Conservation (phyloP, 257 asterid genomes). For the Scutellaria barbata region DNA sequence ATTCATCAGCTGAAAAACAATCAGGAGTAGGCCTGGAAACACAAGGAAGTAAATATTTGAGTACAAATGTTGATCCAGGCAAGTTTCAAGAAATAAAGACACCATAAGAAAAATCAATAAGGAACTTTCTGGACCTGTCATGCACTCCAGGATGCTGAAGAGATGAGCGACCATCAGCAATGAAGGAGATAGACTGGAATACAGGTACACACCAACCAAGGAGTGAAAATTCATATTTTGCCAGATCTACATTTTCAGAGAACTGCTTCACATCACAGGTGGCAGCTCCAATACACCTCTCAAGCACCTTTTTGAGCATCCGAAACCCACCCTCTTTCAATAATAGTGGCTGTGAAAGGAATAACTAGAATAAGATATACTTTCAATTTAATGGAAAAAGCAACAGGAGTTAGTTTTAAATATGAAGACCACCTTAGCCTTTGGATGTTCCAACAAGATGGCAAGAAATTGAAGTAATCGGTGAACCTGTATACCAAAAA, state of each 20-base stretch:
- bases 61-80: slow-evolving; percentile 25
- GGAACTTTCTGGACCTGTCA: slow-evolving; percentile 58
- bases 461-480: slow-evolving; percentile 73
- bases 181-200: slow-evolving; percentile 65
- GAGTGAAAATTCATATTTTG: slow-evolving; percentile 47
- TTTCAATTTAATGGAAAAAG: slow-evolving; percentile 27
- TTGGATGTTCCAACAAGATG: slow-evolving; percentile 85
- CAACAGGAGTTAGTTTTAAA: slow-evolving; percentile 23
- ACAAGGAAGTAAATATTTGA: slow-evolving; percentile 32
- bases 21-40: slow-evolving; percentile 55
- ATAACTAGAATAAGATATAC: slow-evolving; percentile 35
- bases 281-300: slow-evolving; percentile 62
- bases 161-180: slow-evolving; percentile 54
- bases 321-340: slow-evolving; percentile 69
- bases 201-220: slow-evolving; percentile 76
- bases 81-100: slow-evolving; percentile 22
- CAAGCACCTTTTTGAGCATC: slow-evolving; percentile 71
- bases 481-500: slow-evolving; percentile 55
- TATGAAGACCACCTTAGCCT: slow-evolving; percentile 70
- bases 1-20: slow-evolving; percentile 61
- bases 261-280: slow-evolving; percentile 56
- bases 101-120: slow-evolving; percentile 22
- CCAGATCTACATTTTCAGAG: slow-evolving; percentile 41
- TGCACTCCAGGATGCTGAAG: slow-evolving; percentile 46
- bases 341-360: slow-evolving; percentile 60